Evolutionary conservation across 805 yeast genomes (phyloP).

Genomic region (Lipomyces kockii): DNA sequence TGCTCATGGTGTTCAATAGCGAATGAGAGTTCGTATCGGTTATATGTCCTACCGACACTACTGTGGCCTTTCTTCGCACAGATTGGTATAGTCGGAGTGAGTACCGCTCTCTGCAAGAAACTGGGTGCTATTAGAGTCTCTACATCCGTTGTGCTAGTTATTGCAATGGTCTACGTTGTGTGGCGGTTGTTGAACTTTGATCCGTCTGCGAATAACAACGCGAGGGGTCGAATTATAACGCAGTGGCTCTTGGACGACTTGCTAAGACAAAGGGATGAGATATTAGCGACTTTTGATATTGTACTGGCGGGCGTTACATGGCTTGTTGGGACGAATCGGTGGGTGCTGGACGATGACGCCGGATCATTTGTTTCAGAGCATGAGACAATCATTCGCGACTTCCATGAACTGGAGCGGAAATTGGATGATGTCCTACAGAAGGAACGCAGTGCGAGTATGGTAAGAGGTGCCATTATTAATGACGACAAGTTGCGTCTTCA

Average conservation of each 20-base stretch:
- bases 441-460: conserved; percentile 13
- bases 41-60: conserved; percentile 16
- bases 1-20: background rate
- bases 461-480: conserved; percentile 9
- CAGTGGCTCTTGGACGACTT: background rate
- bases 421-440: conserved; percentile 12
- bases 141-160: background rate
- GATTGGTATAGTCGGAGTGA: conserved; percentile 8
- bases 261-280: conserved; percentile 16
- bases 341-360: background rate
- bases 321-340: conserved; percentile 9
- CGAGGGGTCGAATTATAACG: background rate
- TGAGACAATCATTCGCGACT: background rate
- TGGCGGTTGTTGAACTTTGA: background rate
- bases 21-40: background rate
- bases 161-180: background rate
- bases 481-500: conserved; percentile 11
- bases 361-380: background rate
- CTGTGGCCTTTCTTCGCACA: conserved; percentile 15
- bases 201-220: background rate
- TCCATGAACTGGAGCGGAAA: background rate
- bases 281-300: conserved; percentile 5
- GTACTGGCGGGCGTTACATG: conserved; percentile 5
- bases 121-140: background rate
- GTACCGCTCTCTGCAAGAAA: background rate